A percentile compares a stretch with the other conserved stretches of the same genome.
phyloP scores from a whole-genome alignment of 176 grass and related monocot genomes.

The Carex kokanica region DNA sequence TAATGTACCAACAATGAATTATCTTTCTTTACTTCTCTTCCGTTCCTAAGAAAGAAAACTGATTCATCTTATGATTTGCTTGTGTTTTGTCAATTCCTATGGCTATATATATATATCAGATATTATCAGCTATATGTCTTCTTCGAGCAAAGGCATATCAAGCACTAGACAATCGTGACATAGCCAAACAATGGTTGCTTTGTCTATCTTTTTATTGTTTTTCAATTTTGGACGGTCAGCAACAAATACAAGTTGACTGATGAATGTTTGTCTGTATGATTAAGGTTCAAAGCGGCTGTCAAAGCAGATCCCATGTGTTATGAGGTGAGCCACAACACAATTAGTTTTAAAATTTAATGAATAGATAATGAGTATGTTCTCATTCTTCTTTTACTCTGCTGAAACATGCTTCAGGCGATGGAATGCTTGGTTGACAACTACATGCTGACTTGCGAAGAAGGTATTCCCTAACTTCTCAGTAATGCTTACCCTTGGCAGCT shows the following conservation, averaged over 20 bases:
- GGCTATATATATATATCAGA: constrained; percentile 35
- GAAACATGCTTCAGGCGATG: constrained; percentile 54
- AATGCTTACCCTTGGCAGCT: not conserved
- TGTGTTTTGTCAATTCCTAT: not conserved
- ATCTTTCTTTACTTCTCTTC: not conserved
- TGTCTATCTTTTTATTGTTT: constrained; percentile 9
- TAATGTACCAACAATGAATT: constrained; percentile 44
- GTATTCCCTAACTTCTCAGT: constrained; percentile 32
- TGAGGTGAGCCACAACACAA: constrained; percentile 51
- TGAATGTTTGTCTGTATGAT: constrained; percentile 17
- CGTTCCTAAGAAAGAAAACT: not conserved
- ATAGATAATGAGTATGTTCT: constrained; percentile 6
- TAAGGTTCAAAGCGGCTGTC: constrained; percentile 93
- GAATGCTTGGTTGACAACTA: constrained; percentile 97
- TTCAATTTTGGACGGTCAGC: constrained; percentile 3
- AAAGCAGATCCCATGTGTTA: constrained; percentile 93
- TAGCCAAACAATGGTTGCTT: constrained; percentile 78
- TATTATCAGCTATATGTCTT: constrained; percentile 88
- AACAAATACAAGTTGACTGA: not conserved
- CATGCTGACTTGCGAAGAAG: constrained; percentile 95
- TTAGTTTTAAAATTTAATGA: constrained; percentile 7
- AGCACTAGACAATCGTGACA: constrained; percentile 85
- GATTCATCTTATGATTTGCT: not conserved
- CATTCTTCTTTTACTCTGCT: constrained; percentile 20
- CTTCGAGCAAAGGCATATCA: constrained; percentile 94